Evolutionary conservation across 1,284 basidiomycete species (phyloP).

Genomic region (Cutaneotrichosporon spelunceum): DNA sequence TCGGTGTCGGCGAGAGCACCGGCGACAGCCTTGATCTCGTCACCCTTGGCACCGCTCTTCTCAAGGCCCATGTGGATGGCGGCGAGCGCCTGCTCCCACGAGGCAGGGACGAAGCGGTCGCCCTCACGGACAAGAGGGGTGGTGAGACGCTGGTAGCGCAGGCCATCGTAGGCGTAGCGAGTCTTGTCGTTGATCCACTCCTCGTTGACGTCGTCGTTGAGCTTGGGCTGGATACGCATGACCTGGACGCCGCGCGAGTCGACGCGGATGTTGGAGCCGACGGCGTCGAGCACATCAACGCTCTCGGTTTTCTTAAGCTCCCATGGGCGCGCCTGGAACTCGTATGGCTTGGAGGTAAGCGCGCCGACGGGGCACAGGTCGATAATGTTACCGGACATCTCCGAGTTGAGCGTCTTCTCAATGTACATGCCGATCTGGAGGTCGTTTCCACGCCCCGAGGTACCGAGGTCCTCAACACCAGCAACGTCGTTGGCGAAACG

Average conservation of each 20-base stretch:
- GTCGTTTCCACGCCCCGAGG: conserved; percentile 95
- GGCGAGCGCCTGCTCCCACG: conserved; percentile 88
- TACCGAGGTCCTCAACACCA: conserved; percentile 95
- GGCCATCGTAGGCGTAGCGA: conserved; percentile 91
- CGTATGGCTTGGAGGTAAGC: conserved; percentile 95
- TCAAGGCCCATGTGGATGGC: conserved; percentile 76
- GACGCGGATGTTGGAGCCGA: conserved; percentile 95
- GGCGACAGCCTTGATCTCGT: conserved; percentile 94
- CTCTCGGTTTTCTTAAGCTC: conserved; percentile 98
- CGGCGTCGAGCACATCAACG: conserved; percentile 94
- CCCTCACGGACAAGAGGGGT: conserved; percentile 87
- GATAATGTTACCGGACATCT: conserved; percentile 95
- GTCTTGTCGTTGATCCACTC: conserved; percentile 99
- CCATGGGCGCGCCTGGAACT: conserved; percentile 96
- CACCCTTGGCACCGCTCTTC: conserved; percentile 76
- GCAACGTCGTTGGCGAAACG: conserved; percentile 99
- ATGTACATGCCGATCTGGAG: conserved; percentile 99
- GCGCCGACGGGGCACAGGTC: conserved; percentile 96
- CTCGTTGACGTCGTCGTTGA: conserved; percentile 98
- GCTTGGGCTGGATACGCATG: conserved; percentile 93
- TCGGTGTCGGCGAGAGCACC: conserved; percentile 93
- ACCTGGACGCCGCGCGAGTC: conserved; percentile 95
- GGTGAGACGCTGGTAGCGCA: conserved; percentile 92
- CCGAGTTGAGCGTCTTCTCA: conserved; percentile 95
- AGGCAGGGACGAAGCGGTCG: conserved; percentile 83